Percentiles rank a stretch among this genome's conserved stretches.
Conservation (phyloP, 1,139 yeast genomes). For the Geotrichum carabidarum region DNA sequence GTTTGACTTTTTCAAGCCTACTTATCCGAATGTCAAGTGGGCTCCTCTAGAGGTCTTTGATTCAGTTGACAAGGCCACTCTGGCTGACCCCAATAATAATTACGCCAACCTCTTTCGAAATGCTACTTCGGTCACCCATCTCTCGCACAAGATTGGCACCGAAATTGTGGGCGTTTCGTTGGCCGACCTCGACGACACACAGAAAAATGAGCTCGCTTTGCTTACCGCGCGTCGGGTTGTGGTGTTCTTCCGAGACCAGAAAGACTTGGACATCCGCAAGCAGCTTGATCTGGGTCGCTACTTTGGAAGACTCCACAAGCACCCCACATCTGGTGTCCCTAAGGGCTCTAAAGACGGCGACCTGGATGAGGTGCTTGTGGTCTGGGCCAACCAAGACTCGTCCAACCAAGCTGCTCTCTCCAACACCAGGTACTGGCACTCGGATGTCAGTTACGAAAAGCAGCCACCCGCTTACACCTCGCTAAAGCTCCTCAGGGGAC, state of each 20-base stretch:
- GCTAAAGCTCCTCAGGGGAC: conserved; percentile 56
- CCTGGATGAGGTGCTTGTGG: conserved; percentile 55
- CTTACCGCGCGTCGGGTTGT: conserved; percentile 63
- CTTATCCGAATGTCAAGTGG: conserved; percentile 35
- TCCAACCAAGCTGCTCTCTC: conserved; percentile 30
- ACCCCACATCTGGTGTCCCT: conserved; percentile 72
- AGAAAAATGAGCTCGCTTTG: conserved; percentile 60
- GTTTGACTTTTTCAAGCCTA: conserved; percentile 27
- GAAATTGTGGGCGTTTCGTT: conserved; percentile 58
- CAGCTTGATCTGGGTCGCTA: conserved; percentile 61
- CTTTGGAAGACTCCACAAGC: conserved; percentile 66
- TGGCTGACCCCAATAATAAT: conserved; percentile 25
- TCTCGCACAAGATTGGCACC: conserved; percentile 65
- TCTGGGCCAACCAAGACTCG: conserved; percentile 39
- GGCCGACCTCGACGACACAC: conserved; percentile 40
- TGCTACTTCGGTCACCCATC: conserved; percentile 32
- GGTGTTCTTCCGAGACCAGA: conserved; percentile 59
- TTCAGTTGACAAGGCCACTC: conserved; percentile 16
- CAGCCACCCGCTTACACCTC: conserved; percentile 68
- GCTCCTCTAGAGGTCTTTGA: conserved; percentile 27
- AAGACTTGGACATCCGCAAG: conserved; percentile 43
- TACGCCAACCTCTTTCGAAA: conserved; percentile 51
- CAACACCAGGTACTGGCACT: conserved; percentile 47
- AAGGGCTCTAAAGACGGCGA: conserved; percentile 29
- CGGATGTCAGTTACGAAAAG: conserved; percentile 64